phyloP scores from a whole-genome alignment of 768 basidiomycete genomes.

The Amanita inopinata region DNA sequence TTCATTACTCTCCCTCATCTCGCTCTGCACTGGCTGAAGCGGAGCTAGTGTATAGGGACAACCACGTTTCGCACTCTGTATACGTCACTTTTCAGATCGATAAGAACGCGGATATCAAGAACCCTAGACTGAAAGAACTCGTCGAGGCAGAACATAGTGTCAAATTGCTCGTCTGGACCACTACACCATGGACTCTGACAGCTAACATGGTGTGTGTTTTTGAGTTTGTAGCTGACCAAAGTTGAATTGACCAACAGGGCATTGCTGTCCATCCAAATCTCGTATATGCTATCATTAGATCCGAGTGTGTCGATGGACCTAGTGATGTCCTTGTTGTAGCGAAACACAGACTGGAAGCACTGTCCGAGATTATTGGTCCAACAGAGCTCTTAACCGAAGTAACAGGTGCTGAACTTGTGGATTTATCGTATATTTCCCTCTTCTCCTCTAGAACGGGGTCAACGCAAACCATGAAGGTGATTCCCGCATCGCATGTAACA shows the following conservation, averaged over 20 bases:
- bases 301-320: slow-evolving; percentile 10
- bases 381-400: slow-evolving; percentile 27
- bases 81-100: slow-evolving; percentile 76
- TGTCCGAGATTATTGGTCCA: slow-evolving; percentile 26
- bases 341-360: slow-evolving; percentile 35
- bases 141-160: slow-evolving; percentile 24
- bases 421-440: slow-evolving; percentile 47
- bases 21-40: slow-evolving; percentile 92
- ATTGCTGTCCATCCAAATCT: slow-evolving; percentile 77
- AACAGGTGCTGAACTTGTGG: slow-evolving; percentile 48
- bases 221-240: neutral
- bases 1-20: slow-evolving; percentile 93
- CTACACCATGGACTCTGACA: slow-evolving; percentile 94
- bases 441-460: slow-evolving; percentile 34
- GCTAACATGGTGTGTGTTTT: slow-evolving; percentile 74
- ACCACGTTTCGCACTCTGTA: slow-evolving; percentile 80
- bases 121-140: slow-evolving; percentile 21
- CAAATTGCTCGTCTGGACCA: slow-evolving; percentile 85
- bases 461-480: slow-evolving; percentile 33
- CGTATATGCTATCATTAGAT: slow-evolving; percentile 46
- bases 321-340: slow-evolving; percentile 35
- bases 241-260: slow-evolving; percentile 40
- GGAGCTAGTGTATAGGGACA: slow-evolving; percentile 83
- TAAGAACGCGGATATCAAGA: slow-evolving; percentile 13
- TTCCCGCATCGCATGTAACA: slow-evolving; percentile 72